These are phyloP conservation scores for Apostasia ramifera DNA, from an alignment of 106 monocot genomes.

Conservation along the genomic window DNA sequence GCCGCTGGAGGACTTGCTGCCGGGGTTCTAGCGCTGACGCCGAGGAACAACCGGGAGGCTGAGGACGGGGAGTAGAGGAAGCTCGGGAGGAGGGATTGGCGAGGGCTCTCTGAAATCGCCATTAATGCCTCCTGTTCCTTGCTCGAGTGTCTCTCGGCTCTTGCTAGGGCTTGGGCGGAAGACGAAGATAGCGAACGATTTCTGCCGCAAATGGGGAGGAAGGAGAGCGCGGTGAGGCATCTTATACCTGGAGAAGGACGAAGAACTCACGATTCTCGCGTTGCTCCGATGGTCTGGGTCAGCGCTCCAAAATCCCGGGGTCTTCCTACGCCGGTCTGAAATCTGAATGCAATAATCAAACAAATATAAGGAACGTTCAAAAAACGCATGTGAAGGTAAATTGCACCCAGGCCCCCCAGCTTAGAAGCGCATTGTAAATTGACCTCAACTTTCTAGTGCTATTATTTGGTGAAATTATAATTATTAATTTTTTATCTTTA, in stretches of 20 bases:
- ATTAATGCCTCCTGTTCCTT: background rate
- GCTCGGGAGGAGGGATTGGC: conserved; percentile 29
- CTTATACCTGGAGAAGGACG: background rate
- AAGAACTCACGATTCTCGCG: background rate
- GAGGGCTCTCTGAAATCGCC: conserved; percentile 8
- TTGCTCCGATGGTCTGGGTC: background rate
- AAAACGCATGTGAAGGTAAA: no score
- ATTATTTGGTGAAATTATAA: no score
- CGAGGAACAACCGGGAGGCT: conserved; percentile 10
- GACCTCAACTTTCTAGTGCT: no score
- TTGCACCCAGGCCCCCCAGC: no score
- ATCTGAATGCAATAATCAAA: no score
- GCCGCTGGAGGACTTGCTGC: background rate
- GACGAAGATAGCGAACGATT: background rate
- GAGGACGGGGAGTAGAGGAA: conserved; percentile 43
- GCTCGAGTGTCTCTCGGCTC: background rate
- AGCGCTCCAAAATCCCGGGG: background rate
- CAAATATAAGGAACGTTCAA: no score
- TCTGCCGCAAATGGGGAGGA: background rate
- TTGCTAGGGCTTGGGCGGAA: background rate
- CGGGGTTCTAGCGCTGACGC: background rate
- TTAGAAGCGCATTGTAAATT: no score
- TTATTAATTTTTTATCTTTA: no score
- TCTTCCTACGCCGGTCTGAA: no score
- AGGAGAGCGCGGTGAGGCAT: background rate